phyloP scores from a whole-genome alignment of 2,329 filamentous ascomycete species.

The Ustulina deusta region DNA sequence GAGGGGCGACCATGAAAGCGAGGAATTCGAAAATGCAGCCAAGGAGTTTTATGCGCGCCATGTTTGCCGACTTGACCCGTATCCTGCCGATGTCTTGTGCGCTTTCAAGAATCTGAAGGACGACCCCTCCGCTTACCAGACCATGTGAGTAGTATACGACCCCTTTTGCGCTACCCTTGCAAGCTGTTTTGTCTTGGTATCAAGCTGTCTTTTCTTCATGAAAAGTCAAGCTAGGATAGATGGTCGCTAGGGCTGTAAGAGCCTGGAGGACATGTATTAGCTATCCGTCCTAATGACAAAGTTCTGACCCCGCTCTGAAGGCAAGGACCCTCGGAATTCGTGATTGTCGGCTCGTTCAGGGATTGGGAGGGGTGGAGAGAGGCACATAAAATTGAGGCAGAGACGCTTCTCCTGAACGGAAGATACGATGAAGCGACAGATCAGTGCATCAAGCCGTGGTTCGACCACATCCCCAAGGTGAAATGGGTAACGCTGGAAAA shows the following conservation, averaged over 20 bases:
- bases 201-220: background rate
- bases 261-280: background rate
- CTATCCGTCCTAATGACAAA: background rate
- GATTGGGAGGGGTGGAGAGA: conserved; percentile 33
- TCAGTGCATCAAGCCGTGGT: conserved; percentile 47
- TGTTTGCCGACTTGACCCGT: conserved; percentile 36
- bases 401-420: conserved; percentile 26
- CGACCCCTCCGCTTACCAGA: conserved; percentile 36
- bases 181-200: too few species aligned
- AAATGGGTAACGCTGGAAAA: conserved; percentile 22
- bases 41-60: conserved; percentile 29
- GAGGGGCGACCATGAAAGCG: conserved; percentile 33
- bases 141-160: conserved; percentile 41
- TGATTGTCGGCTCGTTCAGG: conserved; percentile 29
- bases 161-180: too few species aligned
- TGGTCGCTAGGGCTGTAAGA: background rate
- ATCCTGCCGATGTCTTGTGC: conserved; percentile 20
- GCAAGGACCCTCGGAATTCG: conserved; percentile 33
- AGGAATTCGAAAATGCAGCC: conserved; percentile 28
- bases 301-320: conserved; percentile 27
- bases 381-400: conserved; percentile 26
- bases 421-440: conserved; percentile 48
- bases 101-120: conserved; percentile 34
- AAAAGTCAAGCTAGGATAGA: background rate
- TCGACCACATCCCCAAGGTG: conserved; percentile 16